Base-by-base conservation (phyloP, 331 rosid genomes). In the Cydonia oblonga region DNA sequence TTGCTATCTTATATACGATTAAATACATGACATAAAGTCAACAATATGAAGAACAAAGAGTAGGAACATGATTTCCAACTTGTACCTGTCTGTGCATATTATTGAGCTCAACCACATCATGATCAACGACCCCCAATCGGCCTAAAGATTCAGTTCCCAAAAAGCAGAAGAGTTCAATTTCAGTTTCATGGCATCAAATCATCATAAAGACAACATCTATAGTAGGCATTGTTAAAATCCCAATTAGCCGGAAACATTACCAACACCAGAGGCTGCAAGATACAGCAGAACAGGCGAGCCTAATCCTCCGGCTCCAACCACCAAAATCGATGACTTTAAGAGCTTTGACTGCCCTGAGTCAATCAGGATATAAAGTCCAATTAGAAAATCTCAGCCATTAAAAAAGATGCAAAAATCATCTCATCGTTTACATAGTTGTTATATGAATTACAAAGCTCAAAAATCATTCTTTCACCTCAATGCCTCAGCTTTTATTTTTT, bases 71-170 rank as follows among this genome's bases (percentile, higher is more conserved):
- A n/a, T 53, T 14, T 44, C 58, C 13, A 69, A 19, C 7, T 78
- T 38, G 7, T 85, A 92, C 98, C 96, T 93, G 97, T 83, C 96
- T 80, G 81, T 93, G 98, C 98, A 93, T 91, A 78, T 93, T 93
- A 72, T 81, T 91, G 40, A 93, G 81, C 88, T 93, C 98, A 81
- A 93, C 98, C 77, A 86, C 84, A 53, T 93, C 98, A 76, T 93
- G 91, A 76, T 93, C 97, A 35, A 93, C 84, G 56, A 93, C 79
- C 61, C 96, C 98, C 85, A 93, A 71, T 56, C 89, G 84, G 5
- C 98, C 98, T 92, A 56, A 42, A 80, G 83, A 59, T 9, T 2
- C 42, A 10, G 42, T 38, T 38, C 42, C 42, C 42, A 13, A 38
- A 35, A 38, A 38, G 9, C 9, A 23, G 9, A 52, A 30, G 23